phyloP scores from a whole-genome alignment of 352 stramenopile genomes.

The Globisporangium barbulae region DNA sequence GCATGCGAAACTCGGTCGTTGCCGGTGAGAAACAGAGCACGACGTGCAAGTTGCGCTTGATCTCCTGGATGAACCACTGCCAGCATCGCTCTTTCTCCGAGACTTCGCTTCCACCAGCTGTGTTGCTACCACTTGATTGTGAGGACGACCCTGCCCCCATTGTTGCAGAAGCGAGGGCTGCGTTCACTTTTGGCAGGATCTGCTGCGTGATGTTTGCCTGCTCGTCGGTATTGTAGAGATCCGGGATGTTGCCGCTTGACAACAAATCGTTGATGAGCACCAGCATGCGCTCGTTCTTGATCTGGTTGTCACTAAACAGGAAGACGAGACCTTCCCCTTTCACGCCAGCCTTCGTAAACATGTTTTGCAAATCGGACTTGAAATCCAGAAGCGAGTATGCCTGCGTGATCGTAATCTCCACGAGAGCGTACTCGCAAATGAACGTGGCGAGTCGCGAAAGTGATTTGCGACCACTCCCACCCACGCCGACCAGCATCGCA shows the following conservation, averaged over 20 bases:
- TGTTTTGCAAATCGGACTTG: conserved; percentile 92
- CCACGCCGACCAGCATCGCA: conserved; percentile 92
- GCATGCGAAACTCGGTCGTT: conserved; percentile 83
- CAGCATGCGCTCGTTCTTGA: conserved; percentile 95
- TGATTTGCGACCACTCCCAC: conserved; percentile 92
- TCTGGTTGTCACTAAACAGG: conserved; percentile 91
- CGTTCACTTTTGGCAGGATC: conserved; percentile 83
- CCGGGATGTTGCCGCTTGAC: conserved; percentile 89
- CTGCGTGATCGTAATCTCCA: conserved; percentile 90
- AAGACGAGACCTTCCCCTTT: conserved; percentile 92
- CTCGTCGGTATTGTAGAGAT: conserved; percentile 92
- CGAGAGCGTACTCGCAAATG: conserved; percentile 86
- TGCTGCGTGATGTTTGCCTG: conserved; percentile 89
- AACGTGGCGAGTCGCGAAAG: conserved; percentile 89
- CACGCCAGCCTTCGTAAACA: conserved; percentile 89
- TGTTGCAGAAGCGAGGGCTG: conserved; percentile 29
- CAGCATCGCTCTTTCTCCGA: conserved; percentile 92
- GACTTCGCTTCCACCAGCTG: conserved; percentile 32
- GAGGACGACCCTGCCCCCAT: not conserved
- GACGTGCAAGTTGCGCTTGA: conserved; percentile 92
- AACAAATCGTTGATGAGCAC: conserved; percentile 94
- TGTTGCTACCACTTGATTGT: not conserved
- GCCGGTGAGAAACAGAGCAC: conserved; percentile 94
- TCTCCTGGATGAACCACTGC: conserved; percentile 90
- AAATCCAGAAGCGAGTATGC: conserved; percentile 92